phyloP scores from a whole-genome alignment of 495 filamentous ascomycete species.

The Extremus antarcticus region DNA sequence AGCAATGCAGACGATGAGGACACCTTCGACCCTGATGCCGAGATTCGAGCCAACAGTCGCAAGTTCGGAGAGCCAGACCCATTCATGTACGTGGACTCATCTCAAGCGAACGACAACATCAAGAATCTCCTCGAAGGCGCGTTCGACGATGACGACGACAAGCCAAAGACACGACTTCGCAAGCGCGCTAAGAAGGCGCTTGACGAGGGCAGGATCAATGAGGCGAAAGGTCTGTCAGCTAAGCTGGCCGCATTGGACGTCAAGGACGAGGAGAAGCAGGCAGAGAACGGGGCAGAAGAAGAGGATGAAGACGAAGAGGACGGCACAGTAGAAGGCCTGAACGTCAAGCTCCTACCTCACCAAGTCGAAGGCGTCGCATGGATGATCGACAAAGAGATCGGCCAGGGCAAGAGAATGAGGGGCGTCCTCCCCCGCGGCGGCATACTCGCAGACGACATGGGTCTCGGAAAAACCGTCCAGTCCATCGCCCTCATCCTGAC shows the following conservation, averaged over 20 bases:
- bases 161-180: constrained; percentile 41
- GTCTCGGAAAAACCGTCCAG: constrained; percentile 75
- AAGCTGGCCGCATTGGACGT: constrained; percentile 53
- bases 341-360: constrained; percentile 78
- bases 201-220: constrained; percentile 31
- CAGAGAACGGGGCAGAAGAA: constrained; percentile 38
- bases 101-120: constrained; percentile 70
- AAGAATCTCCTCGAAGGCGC: constrained; percentile 80
- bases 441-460: constrained; percentile 85
- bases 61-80: constrained; percentile 41
- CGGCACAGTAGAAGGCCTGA: constrained; percentile 67
- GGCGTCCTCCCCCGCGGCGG: constrained; percentile 73
- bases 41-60: constrained; percentile 17
- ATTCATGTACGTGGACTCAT: constrained; percentile 61
- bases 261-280: constrained; percentile 29
- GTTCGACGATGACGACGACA: constrained; percentile 71
- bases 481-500: constrained; percentile 71
- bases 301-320: constrained; percentile 63
- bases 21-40: constrained; percentile 33
- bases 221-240: constrained; percentile 44
- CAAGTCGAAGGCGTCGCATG: constrained; percentile 86
- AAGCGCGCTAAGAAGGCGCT: constrained; percentile 40
- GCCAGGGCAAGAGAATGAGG: constrained; percentile 57
- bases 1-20: constrained; percentile 22
- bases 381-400: constrained; percentile 84